These are phyloP conservation scores for Metschnikowia vanudenii DNA, from an alignment of 805 yeast species.

Conservation along the genomic window DNA sequence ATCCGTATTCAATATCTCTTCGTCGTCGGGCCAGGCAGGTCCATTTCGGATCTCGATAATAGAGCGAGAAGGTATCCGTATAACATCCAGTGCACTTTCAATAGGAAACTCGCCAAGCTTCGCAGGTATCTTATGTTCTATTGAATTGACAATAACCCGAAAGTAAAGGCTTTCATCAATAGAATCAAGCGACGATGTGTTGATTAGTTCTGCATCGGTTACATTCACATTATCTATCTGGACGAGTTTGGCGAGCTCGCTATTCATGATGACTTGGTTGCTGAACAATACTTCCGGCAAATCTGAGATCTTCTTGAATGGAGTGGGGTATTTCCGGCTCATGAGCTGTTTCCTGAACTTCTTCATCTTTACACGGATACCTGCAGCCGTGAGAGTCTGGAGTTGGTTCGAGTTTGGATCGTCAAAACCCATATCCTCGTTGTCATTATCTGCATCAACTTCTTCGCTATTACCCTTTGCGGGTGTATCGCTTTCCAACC, in stretches of 20 bases:
- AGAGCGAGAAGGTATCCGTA: conserved; percentile 18
- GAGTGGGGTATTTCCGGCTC: conserved; percentile 37
- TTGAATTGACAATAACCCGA: conserved; percentile 36
- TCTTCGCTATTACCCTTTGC: conserved; percentile 17
- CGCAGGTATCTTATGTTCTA: conserved; percentile 22
- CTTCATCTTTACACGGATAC: conserved; percentile 34
- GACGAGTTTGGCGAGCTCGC: conserved; percentile 31
- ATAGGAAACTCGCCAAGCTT: neutral
- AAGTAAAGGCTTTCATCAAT: conserved; percentile 39
- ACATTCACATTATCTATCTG: conserved; percentile 20
- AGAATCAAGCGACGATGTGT: conserved; percentile 27
- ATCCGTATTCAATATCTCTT: conserved; percentile 34
- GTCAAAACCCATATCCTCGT: conserved; percentile 47
- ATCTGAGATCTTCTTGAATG: conserved; percentile 35
- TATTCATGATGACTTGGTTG: conserved; percentile 30
- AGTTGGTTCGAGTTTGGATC: conserved; percentile 18
- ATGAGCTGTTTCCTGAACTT: conserved; percentile 29
- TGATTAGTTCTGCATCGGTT: conserved; percentile 25
- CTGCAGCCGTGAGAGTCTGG: conserved; percentile 27
- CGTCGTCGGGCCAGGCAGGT: conserved; percentile 40
- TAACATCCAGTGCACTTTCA: neutral
- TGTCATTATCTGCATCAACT: conserved; percentile 43
- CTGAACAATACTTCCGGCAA: conserved; percentile 38
- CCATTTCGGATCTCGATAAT: conserved; percentile 44
- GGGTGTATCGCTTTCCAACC: conserved; percentile 11